Base-by-base conservation (phyloP, 2,329 filamentous ascomycete genomes). In the Lasiodiplodia sp. region DNA sequence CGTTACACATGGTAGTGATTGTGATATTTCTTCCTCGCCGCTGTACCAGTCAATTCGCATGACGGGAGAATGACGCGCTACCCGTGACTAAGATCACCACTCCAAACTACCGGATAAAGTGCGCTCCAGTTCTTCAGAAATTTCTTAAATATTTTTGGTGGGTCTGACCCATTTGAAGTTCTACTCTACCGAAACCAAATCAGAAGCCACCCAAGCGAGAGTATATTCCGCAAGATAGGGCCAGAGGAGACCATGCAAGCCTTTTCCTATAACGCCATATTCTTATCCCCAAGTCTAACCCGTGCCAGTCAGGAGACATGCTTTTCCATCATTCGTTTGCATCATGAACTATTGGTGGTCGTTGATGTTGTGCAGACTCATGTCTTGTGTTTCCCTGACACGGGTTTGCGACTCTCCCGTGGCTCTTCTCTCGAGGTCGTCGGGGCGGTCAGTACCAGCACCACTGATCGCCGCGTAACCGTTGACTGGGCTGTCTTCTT, bases 351-450 rank as follows among this genome's bases (percentile, higher is more conserved):
- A 64, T 64, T 64, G 60, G 60, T 79, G 75, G 69, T 83, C 82
- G 65, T 83, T 80, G 68, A 82, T 74, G 76, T 89, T 89, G 77
- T 89, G 87, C 72, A 90, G 80, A 73, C 85, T 86, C 72, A 90
- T 88, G 74, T 90, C 88, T 83, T 89, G 82, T 64, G 78, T 81
- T 65, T 68, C 85, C 40, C 82, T 80, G 70, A 85, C 81, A 49
- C 79, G 80, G 28, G 86, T 78, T 49, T 82, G 79, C 37, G 82
- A 80, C 21, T 72, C 69, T 67, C 56, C 76, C 75, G 23, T 74
- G 72, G 57, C 75, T 73, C 31, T 77, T 71, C 66, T 71, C 71
- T 68, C 66, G n/a, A 71, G 63, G 69, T 71, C 73, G 69, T 73
- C 74, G 53, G 34, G 49, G 66, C 56, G 68, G 70, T 51, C 53